Conservation (phyloP, 2,329 filamentous ascomycete genomes). For the Zymoseptoria brevis region DNA sequence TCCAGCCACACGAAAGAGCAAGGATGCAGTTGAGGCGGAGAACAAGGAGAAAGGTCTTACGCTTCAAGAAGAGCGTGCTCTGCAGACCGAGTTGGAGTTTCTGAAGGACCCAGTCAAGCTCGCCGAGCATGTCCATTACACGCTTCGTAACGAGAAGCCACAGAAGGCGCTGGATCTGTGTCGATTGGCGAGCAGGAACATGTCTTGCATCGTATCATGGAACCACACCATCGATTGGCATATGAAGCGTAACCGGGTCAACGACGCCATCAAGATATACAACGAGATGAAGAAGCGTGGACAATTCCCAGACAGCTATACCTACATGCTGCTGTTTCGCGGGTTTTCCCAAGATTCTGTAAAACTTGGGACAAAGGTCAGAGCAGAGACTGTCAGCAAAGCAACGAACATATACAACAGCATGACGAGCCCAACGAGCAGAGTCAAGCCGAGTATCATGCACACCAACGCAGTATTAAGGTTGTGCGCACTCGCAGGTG, state of each 20-base stretch:
- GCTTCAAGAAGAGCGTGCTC: constrained; percentile 11
- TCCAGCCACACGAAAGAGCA: constrained; percentile 1
- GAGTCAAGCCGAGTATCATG: constrained; percentile 63
- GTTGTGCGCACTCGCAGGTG: constrained; percentile 64
- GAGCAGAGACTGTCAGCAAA: constrained; percentile 53
- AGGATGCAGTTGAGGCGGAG: not conserved
- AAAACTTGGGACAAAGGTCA: constrained; percentile 38
- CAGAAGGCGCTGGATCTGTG: constrained; percentile 62
- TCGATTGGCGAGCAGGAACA: constrained; percentile 57
- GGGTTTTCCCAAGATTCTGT: constrained; percentile 45
- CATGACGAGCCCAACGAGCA: constrained; percentile 56
- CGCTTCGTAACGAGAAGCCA: constrained; percentile 52
- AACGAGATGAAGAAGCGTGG: constrained; percentile 98
- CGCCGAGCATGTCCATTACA: constrained; percentile 55
- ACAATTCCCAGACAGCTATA: constrained; percentile 70
- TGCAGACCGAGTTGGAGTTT: constrained; percentile 53
- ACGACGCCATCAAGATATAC: constrained; percentile 67
- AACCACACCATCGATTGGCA: constrained; percentile 73
- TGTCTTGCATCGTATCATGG: constrained; percentile 69
- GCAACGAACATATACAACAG: constrained; percentile 70
- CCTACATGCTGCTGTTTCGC: constrained; percentile 74
- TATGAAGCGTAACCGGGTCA: constrained; percentile 53
- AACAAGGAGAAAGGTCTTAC: not conserved
- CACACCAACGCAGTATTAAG: constrained; percentile 85
- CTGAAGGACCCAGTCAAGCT: constrained; percentile 66